Conservation (phyloP, 1,284 basidiomycete genomes). For the Cutaneotrichosporon dermatis region DNA sequence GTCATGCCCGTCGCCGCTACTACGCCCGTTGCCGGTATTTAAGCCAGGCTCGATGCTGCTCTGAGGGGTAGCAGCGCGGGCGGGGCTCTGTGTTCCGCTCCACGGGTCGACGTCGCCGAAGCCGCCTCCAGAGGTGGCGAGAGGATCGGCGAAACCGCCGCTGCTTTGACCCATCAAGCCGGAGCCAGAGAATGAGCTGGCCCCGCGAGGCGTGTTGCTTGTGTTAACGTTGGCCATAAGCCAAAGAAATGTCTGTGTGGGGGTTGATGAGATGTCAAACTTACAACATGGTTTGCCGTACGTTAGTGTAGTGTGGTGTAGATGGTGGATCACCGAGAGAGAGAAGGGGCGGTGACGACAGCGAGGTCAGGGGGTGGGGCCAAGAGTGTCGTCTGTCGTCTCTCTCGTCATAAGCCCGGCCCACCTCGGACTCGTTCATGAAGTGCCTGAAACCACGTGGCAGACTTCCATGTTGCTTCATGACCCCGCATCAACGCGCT, state of each 20-base stretch:
- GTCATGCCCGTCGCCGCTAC: not conserved
- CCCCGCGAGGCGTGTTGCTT: constrained; percentile 36
- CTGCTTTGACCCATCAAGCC: constrained; percentile 7
- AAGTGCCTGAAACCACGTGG: too few relatives aligned
- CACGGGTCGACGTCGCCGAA: constrained; percentile 76
- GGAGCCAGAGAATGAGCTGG: constrained; percentile 12
- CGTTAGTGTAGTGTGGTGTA: too few relatives aligned
- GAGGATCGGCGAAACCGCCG: constrained; percentile 27
- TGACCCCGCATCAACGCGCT: too few relatives aligned
- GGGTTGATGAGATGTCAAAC: not conserved
- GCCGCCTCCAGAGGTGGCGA: constrained; percentile 27
- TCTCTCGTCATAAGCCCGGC: too few relatives aligned
- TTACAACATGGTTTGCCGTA: constrained; percentile 30
- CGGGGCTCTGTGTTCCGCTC: constrained; percentile 71
- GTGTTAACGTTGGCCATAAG: not conserved
- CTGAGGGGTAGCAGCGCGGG: constrained; percentile 23
- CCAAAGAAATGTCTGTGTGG: not conserved
- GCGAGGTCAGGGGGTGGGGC: not conserved
- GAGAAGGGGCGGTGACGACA: constrained; percentile 2
- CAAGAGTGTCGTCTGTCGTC: too few relatives aligned
- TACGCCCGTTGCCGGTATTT: not conserved
- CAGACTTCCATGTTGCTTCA: too few relatives aligned
- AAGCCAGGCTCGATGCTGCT: not conserved
- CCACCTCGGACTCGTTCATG: too few relatives aligned
- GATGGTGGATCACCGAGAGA: not conserved